A percentile compares a stretch with the other conserved stretches of the same genome.
These are phyloP conservation scores for Xylariaceae sp. DNA, from an alignment of 2,329 filamentous ascomycete genomes.

Conservation along the genomic window DNA sequence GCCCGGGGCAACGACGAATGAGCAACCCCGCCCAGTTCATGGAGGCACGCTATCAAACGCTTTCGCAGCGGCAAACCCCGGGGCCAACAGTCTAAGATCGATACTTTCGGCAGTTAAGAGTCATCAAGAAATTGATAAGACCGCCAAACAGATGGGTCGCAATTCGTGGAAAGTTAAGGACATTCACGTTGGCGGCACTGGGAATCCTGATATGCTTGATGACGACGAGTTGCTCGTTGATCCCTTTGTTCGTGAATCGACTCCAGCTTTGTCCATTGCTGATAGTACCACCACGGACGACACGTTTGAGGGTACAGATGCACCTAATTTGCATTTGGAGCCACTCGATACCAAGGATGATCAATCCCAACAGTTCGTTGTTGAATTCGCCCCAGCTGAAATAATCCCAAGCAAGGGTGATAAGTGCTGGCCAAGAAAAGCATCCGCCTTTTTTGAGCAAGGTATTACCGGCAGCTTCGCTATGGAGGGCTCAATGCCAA, in stretches of 20 bases:
- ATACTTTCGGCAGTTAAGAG: slow-evolving; percentile 24
- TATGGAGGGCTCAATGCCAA: slow-evolving; percentile 13
- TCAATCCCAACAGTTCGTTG: neutral
- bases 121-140: slow-evolving; percentile 17
- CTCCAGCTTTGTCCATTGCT: slow-evolving; percentile 10
- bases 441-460: slow-evolving; percentile 14
- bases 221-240: neutral
- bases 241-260: neutral
- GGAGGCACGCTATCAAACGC: slow-evolving; percentile 14
- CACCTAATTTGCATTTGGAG: slow-evolving; percentile 4
- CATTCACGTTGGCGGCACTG: neutral
- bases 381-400: slow-evolving; percentile 7
- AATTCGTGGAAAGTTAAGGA: neutral
- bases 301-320: slow-evolving; percentile 16
- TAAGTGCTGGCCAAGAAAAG: slow-evolving; percentile 15
- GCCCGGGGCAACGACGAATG: slow-evolving; percentile 19
- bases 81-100: slow-evolving; percentile 9
- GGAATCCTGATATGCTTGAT: neutral
- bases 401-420: slow-evolving; percentile 4
- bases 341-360: slow-evolving; percentile 8
- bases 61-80: neutral
- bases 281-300: slow-evolving; percentile 17
- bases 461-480: slow-evolving; percentile 10
- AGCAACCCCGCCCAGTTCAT: slow-evolving; percentile 24
- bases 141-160: slow-evolving; percentile 12